Conservation (phyloP, 345 rosid species). For the Gossypium sturtianum region DNA sequence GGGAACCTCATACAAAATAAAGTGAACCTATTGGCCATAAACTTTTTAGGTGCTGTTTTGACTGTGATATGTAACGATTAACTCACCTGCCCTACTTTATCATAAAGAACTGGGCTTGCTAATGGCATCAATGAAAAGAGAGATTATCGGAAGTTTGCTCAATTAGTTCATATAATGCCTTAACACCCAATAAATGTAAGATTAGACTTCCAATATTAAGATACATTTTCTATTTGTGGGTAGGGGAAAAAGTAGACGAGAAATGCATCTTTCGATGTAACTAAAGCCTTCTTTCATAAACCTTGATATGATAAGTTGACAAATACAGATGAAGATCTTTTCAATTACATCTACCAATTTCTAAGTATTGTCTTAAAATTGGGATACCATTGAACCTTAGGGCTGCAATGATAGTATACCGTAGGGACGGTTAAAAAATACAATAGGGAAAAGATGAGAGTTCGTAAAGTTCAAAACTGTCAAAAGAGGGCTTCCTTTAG, state of each 20-base stretch:
- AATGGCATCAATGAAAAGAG: neutral
- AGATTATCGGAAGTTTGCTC: no score
- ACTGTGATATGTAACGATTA: neutral
- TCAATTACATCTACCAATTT: neutral
- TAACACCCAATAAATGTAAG: no score
- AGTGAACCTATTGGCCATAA: slow-evolving; percentile 18
- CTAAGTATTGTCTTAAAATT: neutral
- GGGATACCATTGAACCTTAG: neutral
- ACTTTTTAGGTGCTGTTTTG: neutral
- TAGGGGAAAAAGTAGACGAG: neutral
- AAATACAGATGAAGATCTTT: neutral
- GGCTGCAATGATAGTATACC: neutral
- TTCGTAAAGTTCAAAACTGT: slow-evolving; percentile 13
- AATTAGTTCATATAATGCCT: no score
- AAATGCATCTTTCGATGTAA: neutral
- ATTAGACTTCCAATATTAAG: neutral
- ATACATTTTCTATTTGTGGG: neutral
- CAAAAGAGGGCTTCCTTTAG: slow-evolving; percentile 21
- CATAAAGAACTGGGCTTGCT: neutral
- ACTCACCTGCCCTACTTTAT: neutral
- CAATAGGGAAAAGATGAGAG: slow-evolving; percentile 7
- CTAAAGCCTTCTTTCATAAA: neutral
- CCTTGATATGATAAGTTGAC: neutral
- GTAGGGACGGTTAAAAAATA: slow-evolving; percentile 1
- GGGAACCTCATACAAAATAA: slow-evolving; percentile 53